phyloP scores from a whole-genome alignment of 148 eudicot species.

The Rhododendron vialii region DNA sequence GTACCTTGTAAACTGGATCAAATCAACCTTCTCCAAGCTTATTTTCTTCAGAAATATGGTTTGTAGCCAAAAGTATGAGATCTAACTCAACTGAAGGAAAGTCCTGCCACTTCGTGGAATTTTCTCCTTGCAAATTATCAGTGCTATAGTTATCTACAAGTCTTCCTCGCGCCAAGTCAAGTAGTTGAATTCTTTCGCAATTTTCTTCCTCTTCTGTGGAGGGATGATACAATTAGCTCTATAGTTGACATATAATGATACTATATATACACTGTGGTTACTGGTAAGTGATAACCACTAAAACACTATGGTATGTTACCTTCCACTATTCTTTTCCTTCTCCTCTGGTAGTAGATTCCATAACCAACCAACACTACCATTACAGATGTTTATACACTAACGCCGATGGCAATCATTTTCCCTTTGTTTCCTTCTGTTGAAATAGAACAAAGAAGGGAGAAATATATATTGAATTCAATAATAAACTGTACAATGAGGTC shows the following conservation, averaged over 20 bases:
- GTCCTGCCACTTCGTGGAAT: background rate
- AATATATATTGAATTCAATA: no score
- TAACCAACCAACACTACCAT: slow-evolving; percentile 6
- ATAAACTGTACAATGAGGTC: no score
- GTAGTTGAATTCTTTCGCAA: background rate
- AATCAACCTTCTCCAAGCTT: slow-evolving; percentile 28
- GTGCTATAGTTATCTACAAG: background rate
- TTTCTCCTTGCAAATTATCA: background rate
- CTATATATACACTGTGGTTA: background rate
- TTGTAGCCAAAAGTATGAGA: slow-evolving; percentile 2
- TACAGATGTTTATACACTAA: background rate
- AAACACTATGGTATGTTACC: background rate
- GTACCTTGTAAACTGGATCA: slow-evolving; percentile 26
- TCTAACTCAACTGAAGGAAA: background rate
- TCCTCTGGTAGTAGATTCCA: background rate
- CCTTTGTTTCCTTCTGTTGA: background rate
- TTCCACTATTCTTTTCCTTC: background rate
- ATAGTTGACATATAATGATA: background rate
- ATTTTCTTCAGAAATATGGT: slow-evolving; percentile 17
- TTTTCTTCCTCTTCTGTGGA: background rate
- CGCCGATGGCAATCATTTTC: background rate
- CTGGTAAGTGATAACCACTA: background rate
- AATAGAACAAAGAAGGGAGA: no score
- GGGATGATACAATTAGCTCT: background rate
- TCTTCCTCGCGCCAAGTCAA: background rate